These are phyloP conservation scores for Mrakia frigida DNA, from an alignment of 768 basidiomycete genomes.

Conservation along the genomic window DNA sequence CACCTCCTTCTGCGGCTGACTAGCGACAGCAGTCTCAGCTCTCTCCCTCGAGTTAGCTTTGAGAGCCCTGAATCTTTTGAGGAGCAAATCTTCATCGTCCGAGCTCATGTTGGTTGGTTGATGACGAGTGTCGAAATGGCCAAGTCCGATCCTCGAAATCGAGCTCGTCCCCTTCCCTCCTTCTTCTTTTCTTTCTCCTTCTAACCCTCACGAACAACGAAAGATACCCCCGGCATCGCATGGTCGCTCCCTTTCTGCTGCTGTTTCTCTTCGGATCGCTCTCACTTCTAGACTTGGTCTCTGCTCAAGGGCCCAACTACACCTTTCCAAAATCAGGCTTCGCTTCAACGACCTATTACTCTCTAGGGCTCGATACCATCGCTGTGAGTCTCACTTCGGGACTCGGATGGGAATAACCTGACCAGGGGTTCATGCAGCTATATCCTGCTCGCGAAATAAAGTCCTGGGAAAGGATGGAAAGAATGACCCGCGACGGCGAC, in stretches of 20 bases:
- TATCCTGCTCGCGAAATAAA: constrained; percentile 50
- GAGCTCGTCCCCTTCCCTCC: background rate
- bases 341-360: background rate
- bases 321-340: background rate
- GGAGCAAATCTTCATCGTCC: background rate
- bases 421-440: too few relatives aligned
- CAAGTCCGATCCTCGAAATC: background rate
- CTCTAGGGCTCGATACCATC: background rate
- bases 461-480: constrained; percentile 51
- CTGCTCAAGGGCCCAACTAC: background rate
- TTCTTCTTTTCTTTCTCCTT: background rate
- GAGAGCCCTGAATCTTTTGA: background rate
- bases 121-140: background rate
- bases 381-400: too few relatives aligned
- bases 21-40: background rate
- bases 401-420: too few relatives aligned
- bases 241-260: background rate
- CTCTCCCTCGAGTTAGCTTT: background rate
- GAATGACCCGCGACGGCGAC: constrained; percentile 56
- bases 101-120: constrained; percentile 3
- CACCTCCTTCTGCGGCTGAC: background rate
- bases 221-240: background rate
- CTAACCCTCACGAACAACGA: background rate
- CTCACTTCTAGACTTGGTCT: background rate
- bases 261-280: background rate